phyloP scores from a whole-genome alignment of 148 eudicot genomes.

The Rhododendron griersonianum region DNA sequence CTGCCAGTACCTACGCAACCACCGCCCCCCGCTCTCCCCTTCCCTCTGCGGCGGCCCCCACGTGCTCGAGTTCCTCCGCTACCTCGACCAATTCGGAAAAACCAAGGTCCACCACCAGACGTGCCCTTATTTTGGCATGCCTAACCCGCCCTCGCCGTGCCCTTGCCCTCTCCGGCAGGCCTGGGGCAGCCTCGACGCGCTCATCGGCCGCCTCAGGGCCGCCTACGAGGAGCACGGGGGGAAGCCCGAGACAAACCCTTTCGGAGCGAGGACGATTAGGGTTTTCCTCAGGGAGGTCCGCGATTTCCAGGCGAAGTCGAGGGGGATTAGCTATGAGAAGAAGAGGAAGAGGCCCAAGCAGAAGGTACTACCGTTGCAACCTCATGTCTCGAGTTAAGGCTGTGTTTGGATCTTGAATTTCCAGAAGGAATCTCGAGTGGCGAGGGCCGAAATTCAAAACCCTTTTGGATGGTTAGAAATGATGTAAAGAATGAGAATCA shows the following conservation, averaged over 20 bases:
- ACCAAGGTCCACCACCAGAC: slow-evolving; percentile 5
- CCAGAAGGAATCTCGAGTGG: not conserved
- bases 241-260: slow-evolving; percentile 7
- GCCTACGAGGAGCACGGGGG: slow-evolving; percentile 13
- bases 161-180: slow-evolving; percentile 11
- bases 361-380: not conserved
- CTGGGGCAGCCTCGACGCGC: slow-evolving; percentile 9
- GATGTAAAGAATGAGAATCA: not conserved
- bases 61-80: not conserved
- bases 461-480: not conserved
- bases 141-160: not conserved
- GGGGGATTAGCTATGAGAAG: slow-evolving; percentile 10
- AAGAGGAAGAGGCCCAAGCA: slow-evolving; percentile 1
- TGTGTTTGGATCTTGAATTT: not conserved
- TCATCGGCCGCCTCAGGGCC: slow-evolving; percentile 9
- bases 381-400: not conserved
- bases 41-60: not conserved
- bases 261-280: not conserved
- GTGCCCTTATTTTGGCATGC: slow-evolving; percentile 4
- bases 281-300: slow-evolving; percentile 7
- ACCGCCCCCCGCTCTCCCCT: not conserved
- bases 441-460: not conserved
- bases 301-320: slow-evolving; percentile 8
- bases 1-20: not conserved
- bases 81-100: slow-evolving; percentile 4